A percentile compares a stretch with the other conserved stretches of the same genome.
These are phyloP conservation scores for Agaricus blazei DNA, from an alignment of 768 basidiomycete species.

Conservation along the genomic window DNA sequence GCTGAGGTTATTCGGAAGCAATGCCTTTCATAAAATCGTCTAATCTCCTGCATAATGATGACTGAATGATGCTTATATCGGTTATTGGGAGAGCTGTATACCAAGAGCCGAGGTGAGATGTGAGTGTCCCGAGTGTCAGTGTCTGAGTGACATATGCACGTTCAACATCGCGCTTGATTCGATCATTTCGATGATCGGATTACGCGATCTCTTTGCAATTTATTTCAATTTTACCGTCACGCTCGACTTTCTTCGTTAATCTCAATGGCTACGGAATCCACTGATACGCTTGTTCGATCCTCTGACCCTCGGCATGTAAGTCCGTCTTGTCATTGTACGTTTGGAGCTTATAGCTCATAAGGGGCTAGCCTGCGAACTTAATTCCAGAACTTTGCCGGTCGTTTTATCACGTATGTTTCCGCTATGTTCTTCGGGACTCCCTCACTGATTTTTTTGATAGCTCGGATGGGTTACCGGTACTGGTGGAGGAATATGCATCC, in stretches of 20 bases:
- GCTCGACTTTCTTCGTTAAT: background rate
- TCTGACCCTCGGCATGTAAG: slow-evolving; percentile 59
- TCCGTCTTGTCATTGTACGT: background rate
- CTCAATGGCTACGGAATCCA: slow-evolving; percentile 19
- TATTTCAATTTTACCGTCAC: background rate
- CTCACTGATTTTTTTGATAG: slow-evolving; percentile 16
- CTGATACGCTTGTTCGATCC: slow-evolving; percentile 54
- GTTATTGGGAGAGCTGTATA: no score
- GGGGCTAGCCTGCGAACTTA: slow-evolving; percentile 77
- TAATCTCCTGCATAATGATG: no score
- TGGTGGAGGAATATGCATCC: slow-evolving; percentile 76
- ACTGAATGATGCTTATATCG: no score
- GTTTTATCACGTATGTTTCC: slow-evolving; percentile 56
- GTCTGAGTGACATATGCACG: no score
- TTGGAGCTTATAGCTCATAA: slow-evolving; percentile 5
- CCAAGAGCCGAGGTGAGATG: no score
- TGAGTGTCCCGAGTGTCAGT: no score
- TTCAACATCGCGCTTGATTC: no score
- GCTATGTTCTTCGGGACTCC: background rate
- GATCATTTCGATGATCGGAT: no score
- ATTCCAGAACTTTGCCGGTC: slow-evolving; percentile 81
- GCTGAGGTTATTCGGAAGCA: no score
- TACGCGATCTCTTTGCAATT: no score
- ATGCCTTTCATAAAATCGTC: no score
- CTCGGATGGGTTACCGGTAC: slow-evolving; percentile 94